Evolutionary conservation across 1,139 yeast species (phyloP), one percentile per base, ranked within the genome.

Genomic region (Geotrichum macrosporum): DNA sequence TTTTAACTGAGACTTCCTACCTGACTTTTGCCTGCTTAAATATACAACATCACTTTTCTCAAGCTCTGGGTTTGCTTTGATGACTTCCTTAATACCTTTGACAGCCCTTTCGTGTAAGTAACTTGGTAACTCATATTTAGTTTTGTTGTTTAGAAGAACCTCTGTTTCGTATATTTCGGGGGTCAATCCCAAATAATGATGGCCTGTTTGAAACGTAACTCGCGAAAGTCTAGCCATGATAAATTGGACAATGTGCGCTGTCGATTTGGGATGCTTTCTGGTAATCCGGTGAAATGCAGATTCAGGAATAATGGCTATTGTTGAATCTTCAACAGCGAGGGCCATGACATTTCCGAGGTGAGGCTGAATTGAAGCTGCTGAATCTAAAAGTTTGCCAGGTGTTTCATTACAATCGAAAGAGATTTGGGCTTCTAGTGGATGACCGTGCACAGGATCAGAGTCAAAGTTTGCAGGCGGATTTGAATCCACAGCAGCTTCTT

Each of bases 191-290:
- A 92, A 70, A 62, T 92, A 92, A 56, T 79, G 76, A 61, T 89
- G 94, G 10, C 94, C 85, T 0, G 96, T 85, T 60, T 84, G 92
- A 67, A 89, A 81, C 0, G 97, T 89, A 5, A 92, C 96, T 57
- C 94, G 77, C 62, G 87, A 87, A 49, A 92, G 72, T 53, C 95
- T 76, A 1, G 95, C 83, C 53, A 89, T 70, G 15, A 92, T 87
- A 78, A 92, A 88, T 55, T 94, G 95, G 6, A 92, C 94, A 39
- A 92, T 89, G 63, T 89, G 96, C 0, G 96, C 85, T 0, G 96
- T 83, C 0, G 96, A 86, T 55, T 84, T 79, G 5, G 98, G 97
- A 60, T 81, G 86, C 57, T 81, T 85, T 32, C 71, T 62, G 12
- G 86, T 84, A 39, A 92, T 75, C 48, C 84, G 71, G 47, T 78